These are phyloP conservation scores for Fraxinus paxiana DNA, from an alignment of 305 asterid genomes.

Conservation along the genomic window DNA sequence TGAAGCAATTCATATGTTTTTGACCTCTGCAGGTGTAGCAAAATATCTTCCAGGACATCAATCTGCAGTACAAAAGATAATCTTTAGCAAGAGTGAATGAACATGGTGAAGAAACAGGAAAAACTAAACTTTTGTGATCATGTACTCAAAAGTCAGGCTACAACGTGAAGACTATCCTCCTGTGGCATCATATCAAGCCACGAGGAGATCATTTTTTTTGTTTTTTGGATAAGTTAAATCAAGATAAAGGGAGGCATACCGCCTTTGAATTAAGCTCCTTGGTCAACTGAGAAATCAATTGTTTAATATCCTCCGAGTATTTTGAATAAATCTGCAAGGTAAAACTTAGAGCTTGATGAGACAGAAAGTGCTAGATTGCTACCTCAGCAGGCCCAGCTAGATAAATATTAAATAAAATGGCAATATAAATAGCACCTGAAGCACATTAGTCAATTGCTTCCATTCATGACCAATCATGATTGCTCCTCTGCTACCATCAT, in stretches of 20 bases:
- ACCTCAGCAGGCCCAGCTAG: constrained; percentile 1
- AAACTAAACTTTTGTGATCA: background rate
- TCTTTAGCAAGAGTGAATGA: background rate
- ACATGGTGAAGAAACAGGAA: constrained; percentile 19
- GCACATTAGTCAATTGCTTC: constrained; percentile 57
- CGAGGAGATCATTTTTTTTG: background rate
- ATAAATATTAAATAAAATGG: constrained; percentile 20
- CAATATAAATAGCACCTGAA: constrained; percentile 23
- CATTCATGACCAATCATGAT: constrained; percentile 34
- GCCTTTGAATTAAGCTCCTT: constrained; percentile 40
- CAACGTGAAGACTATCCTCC: background rate
- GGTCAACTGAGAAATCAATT: constrained; percentile 38
- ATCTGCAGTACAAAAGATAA: constrained; percentile 44
- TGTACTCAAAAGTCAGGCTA: background rate
- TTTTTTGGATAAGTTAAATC: background rate
- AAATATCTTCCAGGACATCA: constrained; percentile 55
- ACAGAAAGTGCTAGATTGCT: constrained; percentile 20
- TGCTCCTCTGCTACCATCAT: constrained; percentile 33
- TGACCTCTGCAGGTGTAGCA: constrained; percentile 53
- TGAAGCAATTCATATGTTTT: constrained; percentile 56
- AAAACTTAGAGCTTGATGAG: constrained; percentile 29
- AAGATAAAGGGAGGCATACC: constrained; percentile 43
- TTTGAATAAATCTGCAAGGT: constrained; percentile 63
- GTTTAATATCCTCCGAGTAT: constrained; percentile 51
- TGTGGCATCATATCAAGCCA: constrained; percentile 14